Evolutionary conservation across 441 rosid species (phyloP).

Genomic region (Omphalea diandra): DNA sequence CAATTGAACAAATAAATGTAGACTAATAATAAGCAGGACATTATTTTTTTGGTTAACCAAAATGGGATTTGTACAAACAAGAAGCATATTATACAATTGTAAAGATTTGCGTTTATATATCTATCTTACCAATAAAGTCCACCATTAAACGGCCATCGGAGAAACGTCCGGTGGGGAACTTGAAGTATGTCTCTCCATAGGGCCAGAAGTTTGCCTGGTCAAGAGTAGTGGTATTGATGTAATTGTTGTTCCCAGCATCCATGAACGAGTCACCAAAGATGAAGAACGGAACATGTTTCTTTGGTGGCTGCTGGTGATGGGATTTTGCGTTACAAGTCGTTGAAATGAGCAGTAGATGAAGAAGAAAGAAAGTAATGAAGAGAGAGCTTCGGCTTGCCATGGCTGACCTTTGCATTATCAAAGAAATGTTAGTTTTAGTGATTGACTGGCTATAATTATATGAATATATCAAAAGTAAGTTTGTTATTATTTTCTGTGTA

Average conservation of each 20-base stretch:
- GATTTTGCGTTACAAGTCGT: not conserved
- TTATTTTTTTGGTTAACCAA: conserved; percentile 16
- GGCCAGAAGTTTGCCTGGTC: conserved; percentile 65
- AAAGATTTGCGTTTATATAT: not conserved
- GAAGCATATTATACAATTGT: conserved; percentile 4
- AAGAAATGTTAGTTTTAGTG: not conserved
- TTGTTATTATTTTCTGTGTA: not conserved
- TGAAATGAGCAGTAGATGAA: not conserved
- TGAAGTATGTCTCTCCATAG: conserved; percentile 62
- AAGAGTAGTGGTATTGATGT: conserved; percentile 50
- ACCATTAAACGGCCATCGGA: conserved; percentile 65
- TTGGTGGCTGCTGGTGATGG: not conserved
- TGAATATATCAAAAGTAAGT: not conserved
- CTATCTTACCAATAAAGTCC: conserved; percentile 53
- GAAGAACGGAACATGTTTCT: conserved; percentile 28
- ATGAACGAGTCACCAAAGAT: conserved; percentile 57
- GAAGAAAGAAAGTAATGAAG: not conserved
- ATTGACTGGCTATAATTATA: not conserved
- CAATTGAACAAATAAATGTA: not conserved
- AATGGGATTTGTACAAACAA: conserved; percentile 15
- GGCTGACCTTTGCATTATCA: conserved; percentile 6
- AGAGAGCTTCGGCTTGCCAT: conserved; percentile 9
- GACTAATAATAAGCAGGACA: no score
- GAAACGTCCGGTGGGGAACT: conserved; percentile 61
- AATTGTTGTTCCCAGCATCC: conserved; percentile 65